Evolutionary conservation across 257 asterid genomes (phyloP).

Genomic region (Ilex aquifolium): DNA sequence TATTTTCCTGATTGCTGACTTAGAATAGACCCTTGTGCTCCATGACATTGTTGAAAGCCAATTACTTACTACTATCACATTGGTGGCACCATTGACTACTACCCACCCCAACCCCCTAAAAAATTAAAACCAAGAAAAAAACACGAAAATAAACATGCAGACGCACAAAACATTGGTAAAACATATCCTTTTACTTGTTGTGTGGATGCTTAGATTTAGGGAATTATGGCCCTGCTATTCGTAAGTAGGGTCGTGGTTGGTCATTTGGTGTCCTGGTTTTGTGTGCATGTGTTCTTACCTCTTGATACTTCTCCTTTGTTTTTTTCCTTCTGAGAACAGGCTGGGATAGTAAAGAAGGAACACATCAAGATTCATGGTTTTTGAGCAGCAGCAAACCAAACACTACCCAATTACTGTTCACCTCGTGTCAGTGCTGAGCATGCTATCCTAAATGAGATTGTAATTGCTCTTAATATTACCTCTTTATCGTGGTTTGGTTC

Average conservation of each 20-base stretch:
- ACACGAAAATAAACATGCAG: not conserved
- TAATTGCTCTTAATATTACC: not conserved
- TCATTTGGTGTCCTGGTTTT: not conserved
- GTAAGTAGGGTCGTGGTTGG: not conserved
- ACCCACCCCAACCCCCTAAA: no score
- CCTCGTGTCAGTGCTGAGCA: not conserved
- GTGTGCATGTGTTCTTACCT: not conserved
- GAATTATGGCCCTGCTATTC: not conserved
- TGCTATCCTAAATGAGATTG: not conserved
- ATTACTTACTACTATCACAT: no score
- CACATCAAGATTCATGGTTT: constrained; percentile 79
- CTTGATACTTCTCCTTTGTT: not conserved
- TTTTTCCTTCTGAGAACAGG: not conserved
- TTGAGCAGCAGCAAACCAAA: constrained; percentile 16
- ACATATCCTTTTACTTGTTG: not conserved
- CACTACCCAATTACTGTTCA: no score
- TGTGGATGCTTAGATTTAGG: not conserved
- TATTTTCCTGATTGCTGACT: no score
- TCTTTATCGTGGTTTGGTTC: not conserved
- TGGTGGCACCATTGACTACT: no score
- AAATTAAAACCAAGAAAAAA: no score
- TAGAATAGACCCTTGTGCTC: no score
- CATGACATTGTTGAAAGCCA: no score
- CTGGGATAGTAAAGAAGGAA: constrained; percentile 58
- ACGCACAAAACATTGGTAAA: not conserved